Evolutionary conservation across 495 filamentous ascomycete species (phyloP), one percentile per base, ranked within the genome.

Genomic region (Penicillium lividum): DNA sequence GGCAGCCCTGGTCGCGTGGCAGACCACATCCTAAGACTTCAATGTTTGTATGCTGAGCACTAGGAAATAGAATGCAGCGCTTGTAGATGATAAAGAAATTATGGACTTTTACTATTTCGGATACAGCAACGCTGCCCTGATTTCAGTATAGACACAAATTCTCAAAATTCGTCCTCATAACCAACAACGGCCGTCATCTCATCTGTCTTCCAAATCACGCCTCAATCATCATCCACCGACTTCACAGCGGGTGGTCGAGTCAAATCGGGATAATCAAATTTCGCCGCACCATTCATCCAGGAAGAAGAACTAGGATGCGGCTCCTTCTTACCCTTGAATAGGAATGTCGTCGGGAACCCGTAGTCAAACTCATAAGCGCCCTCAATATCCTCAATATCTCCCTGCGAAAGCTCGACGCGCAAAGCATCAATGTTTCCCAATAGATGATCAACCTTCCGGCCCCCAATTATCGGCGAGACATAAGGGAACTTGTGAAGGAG

Each of bases 401-500:
- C 80, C 0, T 80, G 69, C 3, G 73, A 80, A 54, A 92, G 72
- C 49, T 68, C 60, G 34, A 91, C 50, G 0, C 64, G 71, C 33
- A 91, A 69, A 3, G 85, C 89, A 57, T 87, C 86, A 60, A 91
- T 88, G 63, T 91, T 91, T 47, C 75, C 79, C 72, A 84, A 82
- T 15, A 92, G 62, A 56, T 89, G 84, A 62, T 84, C 81, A 48
- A 87, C 71, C 67, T 84, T 89, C 8, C 85, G 68, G 0, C 83
- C 84, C 15, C 88, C 89, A 27, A 90, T 77, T 61, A 92, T 89
- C 1, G 89, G 89, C 63, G 86, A 88, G 38, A 90, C 87, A 63
- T 91, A 87, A 3, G 88, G 86, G n/a, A 86, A 77, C 73, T 91
- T 91, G 62, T 84, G 80, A 77, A 86, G 81, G 0, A 91, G 84